Base-by-base conservation (phyloP, 2,329 filamentous ascomycete genomes). In the Monosporascus cannonballus region DNA sequence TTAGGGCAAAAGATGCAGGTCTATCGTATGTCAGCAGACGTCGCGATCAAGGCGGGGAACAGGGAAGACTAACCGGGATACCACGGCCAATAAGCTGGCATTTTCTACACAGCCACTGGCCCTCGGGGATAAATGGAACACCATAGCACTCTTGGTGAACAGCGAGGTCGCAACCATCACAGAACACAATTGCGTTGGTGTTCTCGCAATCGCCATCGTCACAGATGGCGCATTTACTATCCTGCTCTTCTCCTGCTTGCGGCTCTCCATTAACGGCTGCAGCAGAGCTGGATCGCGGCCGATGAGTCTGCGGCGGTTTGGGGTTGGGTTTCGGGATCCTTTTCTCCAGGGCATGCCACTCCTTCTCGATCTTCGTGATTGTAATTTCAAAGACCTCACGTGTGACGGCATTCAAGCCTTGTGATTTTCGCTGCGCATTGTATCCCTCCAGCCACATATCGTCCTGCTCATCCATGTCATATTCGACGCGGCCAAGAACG, bases 141-240 rank as follows among this genome's bases (percentile, higher is more conserved):
- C 94, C 94, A 67, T 99, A 99, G 71, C 94, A 99, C 74, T 99
- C 94, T 70, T 99, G 94, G 70, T 99, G 94, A 9, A 99, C 94
- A 3, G 94, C 94, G 49, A 99, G 76, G 71, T 99, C 95, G 71
- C 94, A 99, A 3, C 94, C 94, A 67, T 99, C 94, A 68, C 94
- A 99, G 67, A 99, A 99, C 22, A 99, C 94, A 64, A 99, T 99
- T 1, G 94, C 94, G 66, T 99, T 99, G 22, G 94, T 95, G 69
- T 99, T 99, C 72, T 99, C 94, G 66, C 94, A 99, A 67, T 99
- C 94, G n/a, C 94, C 94, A 65, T 99, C 94, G 67, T 99, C 94
- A 68, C 94, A 99, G 53, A 99, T 95, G 22, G 90, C 92, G 67
- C 94, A 99, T 70, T 96, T 97, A 62, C 88, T 96, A 70, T 99